Evolutionary conservation across 305 asterid species (phyloP), one percentile per base, ranked within the genome.

Genomic region (Fraxinus xanthoxyloides): DNA sequence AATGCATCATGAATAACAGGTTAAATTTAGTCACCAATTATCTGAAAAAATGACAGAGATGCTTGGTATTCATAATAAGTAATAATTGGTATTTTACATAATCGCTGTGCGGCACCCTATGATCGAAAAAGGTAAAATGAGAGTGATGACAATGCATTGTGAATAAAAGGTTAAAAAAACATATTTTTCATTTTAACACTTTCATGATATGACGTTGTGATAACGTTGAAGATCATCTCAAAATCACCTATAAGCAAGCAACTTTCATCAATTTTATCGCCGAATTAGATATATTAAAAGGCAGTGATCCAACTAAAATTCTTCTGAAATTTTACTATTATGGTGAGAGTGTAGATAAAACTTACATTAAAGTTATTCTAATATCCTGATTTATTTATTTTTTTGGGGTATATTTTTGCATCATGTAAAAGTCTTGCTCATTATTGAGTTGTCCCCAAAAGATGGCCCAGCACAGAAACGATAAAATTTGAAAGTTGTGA

Each of bases 361-460:
- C 56, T 46, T 15, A 46, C 56, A 46, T 46, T 46, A 46, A 46
- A 59, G 9, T 21, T 59, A 21, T 59, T 59, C 0, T 65, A 9
- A 65, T 10, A 10, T 65, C 73, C 35, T 24, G 17, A 65, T 46
- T 0, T 10, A 7, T 38, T 38, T 7, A 0, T 40, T 26, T 30
- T 26, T 26, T 26, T 63, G 35, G n/a, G n/a, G n/a, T 5, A 28
- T 28, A 67, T 67, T 67, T 10, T 1, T 69, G 40, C 40, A 77
- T 82, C 84, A 85, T 69, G 36, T 30, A 69, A 69, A 69, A 69
- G 75, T 69, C 85, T 81, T 77, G 83, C 76, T 84, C 84, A 86
- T 87, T 51, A 87, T 80, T 84, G 69, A 67, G 10, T 76, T 73
- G 83, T 81, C 48, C 76, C 65, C 76, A 73, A 89, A 87, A 80